Base-by-base conservation (phyloP, 768 basidiomycete genomes). In the Candolleomyces efflorescens region DNA sequence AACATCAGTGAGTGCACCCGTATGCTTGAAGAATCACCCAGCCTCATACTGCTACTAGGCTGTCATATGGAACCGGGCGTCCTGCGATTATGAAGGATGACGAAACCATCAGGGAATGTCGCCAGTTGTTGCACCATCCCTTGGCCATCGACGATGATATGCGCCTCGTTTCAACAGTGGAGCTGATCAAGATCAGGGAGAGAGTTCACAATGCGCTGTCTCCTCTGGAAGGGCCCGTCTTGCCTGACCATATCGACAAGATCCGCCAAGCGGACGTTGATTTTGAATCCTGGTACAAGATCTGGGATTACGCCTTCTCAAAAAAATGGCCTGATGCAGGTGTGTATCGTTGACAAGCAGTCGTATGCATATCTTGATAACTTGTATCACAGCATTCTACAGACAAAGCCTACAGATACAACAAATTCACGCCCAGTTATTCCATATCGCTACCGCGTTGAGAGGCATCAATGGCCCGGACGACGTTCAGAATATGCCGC, bases 41-140 rank as follows among this genome's bases (percentile, higher is more conserved):
- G 11, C 9, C 18, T 13, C 23, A 48, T 20, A 27, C 43, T 53
- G 46, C 23, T 32, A 27, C n/a, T 62, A 96, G 94, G 67, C 80
- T 98, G 71, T 95, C 94, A 0, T 98, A 95, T 64, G 95, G 94
- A 3, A 96, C 91, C 41, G 94, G 94, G 10, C 87, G 94, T 37
- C 94, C 94, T 1, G 92, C 94, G 0, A 92, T 97, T 46, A 75
- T 97, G 26, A 90, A 91, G 65, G 92, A 96, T 59, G 94, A 98
- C 63, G 94, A 95, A 68, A 89, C 92, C 52, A 94, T 98, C 58
- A 81, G 78, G 65, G 83, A 90, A 59, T 92, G 90, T 63, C 84
- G 89, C 37, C 75, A 86, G 47, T 78, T 98, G 18, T 74, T 97
- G 22, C 84, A 86, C 61, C 94, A 97, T 68, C 94, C 94, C 38